Base-by-base conservation (phyloP, 306 rosid species). In the Ormosia emarginata region DNA sequence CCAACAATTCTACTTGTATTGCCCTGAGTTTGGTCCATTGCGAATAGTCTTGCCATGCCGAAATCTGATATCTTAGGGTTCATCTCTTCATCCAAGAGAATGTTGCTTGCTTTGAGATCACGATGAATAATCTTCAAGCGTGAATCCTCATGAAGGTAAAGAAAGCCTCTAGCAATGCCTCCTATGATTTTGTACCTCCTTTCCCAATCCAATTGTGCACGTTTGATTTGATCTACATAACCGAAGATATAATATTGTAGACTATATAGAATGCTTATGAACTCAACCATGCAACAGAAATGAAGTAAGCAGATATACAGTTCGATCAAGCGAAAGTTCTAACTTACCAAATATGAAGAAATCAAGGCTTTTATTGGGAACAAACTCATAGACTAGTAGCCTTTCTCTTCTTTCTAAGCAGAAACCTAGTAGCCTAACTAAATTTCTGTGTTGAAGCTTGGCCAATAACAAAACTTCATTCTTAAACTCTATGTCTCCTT, bases 401-500 rank as follows among this genome's bases (percentile, higher is more conserved):
- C 75, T 85, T 81, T 85, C 93, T 6, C 36, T 68, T 66, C 77
- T 49, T 61, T 87, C 84, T 59, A 83, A 64, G 77, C 88, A 80
- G 39, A 83, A 89, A 6, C 91, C 88, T 4, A 83, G 84, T 10
- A 89, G 80, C 81, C 79, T 49, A 14, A 85, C 91, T 53, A 89
- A 81, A 81, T 89, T 89, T 2, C 86, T 62, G 37, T 85, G 93
- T 18, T 86, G 88, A 77, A 90, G 94, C 87, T 75, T 88, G 29
- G 89, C 88, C 6, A 90, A 84, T 39, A 90, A 55, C 13, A 55
- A 0, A 12, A 86, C 88, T 81, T 90, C 90, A 55, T 88, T 90
- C 84, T 83, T 85, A 66, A 90, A 88, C 53, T 90, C 92, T 8
- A 15, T 1, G 6, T 82, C 89, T 56, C 85, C 93, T 67, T 89